A percentile compares a stretch with the other conserved stretches of the same genome.
These are phyloP conservation scores for Lasiodiplodia citricola DNA, from an alignment of 2,329 filamentous ascomycete species.

Conservation along the genomic window DNA sequence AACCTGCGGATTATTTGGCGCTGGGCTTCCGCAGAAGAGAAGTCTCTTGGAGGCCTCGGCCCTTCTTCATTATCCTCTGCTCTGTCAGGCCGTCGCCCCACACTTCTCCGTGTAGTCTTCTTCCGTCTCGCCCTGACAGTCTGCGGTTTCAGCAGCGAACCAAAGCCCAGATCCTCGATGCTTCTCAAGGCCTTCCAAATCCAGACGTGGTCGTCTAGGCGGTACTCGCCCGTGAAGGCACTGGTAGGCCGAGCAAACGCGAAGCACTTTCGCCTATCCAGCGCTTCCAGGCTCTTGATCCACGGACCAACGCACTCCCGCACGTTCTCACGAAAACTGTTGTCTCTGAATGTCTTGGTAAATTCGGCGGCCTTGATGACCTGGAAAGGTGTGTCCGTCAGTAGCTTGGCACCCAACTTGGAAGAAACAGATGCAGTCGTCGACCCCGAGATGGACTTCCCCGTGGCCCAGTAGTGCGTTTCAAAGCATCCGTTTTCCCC, in stretches of 20 bases:
- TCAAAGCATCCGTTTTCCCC: neutral
- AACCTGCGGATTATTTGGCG: conserved; percentile 6
- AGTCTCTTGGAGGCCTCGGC: neutral
- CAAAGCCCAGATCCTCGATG: conserved; percentile 7
- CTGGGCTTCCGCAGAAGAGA: conserved; percentile 1
- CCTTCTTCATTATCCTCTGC: neutral
- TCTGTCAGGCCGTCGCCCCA: neutral
- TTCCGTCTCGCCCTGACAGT: neutral
- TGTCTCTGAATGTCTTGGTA: neutral
- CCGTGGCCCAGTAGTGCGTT: conserved; percentile 11
- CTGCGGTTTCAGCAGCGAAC: neutral
- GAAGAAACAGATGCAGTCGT: neutral
- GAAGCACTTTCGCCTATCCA: conserved; percentile 10
- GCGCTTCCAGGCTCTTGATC: neutral
- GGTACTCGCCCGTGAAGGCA: neutral
- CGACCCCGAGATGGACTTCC: neutral
- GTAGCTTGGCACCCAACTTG: neutral
- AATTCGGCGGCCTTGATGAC: conserved; percentile 12
- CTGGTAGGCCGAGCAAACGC: neutral
- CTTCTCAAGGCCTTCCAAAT: conserved; percentile 22
- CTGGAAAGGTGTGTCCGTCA: conserved; percentile 15
- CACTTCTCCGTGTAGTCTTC: neutral
- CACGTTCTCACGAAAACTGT: neutral
- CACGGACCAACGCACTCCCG: neutral
- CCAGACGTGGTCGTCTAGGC: conserved; percentile 24